Percentiles rank a stretch among this genome's conserved stretches.
These are phyloP conservation scores for Emergomyces orientalis DNA, from an alignment of 2,329 filamentous ascomycete genomes.

Conservation along the genomic window DNA sequence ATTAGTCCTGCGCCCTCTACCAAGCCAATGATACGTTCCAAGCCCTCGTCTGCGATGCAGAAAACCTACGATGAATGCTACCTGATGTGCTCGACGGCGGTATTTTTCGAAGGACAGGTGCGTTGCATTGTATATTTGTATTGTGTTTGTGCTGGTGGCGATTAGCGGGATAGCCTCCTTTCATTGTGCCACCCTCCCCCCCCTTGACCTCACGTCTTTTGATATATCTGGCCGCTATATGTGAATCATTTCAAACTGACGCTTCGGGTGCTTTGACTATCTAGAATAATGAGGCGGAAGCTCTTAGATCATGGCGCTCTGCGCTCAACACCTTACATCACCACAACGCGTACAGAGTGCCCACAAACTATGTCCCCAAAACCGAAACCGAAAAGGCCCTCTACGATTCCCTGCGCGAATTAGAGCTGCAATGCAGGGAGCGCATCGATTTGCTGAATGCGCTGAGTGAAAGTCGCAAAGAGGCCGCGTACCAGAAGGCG, in stretches of 20 bases:
- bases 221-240: background rate
- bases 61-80: constrained; percentile 98
- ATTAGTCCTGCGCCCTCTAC: constrained; percentile 13
- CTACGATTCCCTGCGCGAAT: constrained; percentile 66
- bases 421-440: constrained; percentile 90
- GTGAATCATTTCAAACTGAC: background rate
- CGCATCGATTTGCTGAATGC: constrained; percentile 81
- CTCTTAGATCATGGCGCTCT: constrained; percentile 78
- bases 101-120: constrained; percentile 93
- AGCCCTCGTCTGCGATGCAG: constrained; percentile 66
- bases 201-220: background rate
- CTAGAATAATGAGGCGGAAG: constrained; percentile 84
- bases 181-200: background rate
- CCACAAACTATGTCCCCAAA: constrained; percentile 58
- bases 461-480: constrained; percentile 56
- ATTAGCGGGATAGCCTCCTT: background rate
- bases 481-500: constrained; percentile 33
- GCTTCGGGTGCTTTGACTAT: background rate
- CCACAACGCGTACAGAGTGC: constrained; percentile 66
- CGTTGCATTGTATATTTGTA: constrained; percentile 12
- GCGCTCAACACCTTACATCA: constrained; percentile 84
- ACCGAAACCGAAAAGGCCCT: constrained; percentile 77
- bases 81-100: constrained; percentile 84
- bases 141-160: background rate
- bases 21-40: constrained; percentile 43